Conservation (phyloP, 495 filamentous ascomycete genomes). For the Penicillium nucicola region DNA sequence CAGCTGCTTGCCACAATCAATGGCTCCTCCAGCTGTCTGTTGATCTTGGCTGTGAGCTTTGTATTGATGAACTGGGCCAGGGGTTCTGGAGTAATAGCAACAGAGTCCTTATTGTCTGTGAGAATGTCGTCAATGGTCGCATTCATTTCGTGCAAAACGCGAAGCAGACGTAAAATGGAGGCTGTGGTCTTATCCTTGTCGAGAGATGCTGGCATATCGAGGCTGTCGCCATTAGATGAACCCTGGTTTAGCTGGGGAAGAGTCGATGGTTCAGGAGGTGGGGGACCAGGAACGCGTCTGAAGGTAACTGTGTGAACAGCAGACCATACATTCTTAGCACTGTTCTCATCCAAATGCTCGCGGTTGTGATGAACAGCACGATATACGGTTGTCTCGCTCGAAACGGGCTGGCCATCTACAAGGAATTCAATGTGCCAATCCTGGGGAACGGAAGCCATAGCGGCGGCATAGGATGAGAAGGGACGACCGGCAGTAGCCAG, state of each 20-base stretch:
- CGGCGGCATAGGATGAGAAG: conserved; percentile 74
- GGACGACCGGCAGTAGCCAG: conserved; percentile 45
- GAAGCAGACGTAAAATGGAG: conserved; percentile 82
- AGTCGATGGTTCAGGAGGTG: conserved; percentile 72
- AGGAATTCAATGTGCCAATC: conserved; percentile 99
- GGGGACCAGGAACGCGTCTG: conserved; percentile 81
- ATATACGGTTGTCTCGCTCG: conserved; percentile 94
- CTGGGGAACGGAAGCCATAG: conserved; percentile 67
- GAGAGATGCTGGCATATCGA: conserved; percentile 75
- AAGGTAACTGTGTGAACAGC: conserved; percentile 89
- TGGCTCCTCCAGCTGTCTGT: conserved; percentile 96
- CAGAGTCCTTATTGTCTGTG: conserved; percentile 72
- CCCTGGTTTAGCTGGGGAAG: conserved; percentile 53
- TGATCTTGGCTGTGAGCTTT: conserved; percentile 98
- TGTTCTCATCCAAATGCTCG: conserved; percentile 60
- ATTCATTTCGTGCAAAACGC: conserved; percentile 91
- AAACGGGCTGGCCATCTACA: conserved; percentile 75
- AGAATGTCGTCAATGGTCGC: conserved; percentile 95
- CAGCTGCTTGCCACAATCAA: conserved; percentile 97
- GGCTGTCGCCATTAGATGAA: conserved; percentile 40
- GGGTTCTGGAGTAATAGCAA: conserved; percentile 76
- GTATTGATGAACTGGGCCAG: conserved; percentile 97
- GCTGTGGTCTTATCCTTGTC: conserved; percentile 79
- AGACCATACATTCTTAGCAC: conserved; percentile 79
- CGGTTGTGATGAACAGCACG: conserved; percentile 82